Conservation (phyloP, 441 rosid species). For the Arabidopsis lyrata region DNA sequence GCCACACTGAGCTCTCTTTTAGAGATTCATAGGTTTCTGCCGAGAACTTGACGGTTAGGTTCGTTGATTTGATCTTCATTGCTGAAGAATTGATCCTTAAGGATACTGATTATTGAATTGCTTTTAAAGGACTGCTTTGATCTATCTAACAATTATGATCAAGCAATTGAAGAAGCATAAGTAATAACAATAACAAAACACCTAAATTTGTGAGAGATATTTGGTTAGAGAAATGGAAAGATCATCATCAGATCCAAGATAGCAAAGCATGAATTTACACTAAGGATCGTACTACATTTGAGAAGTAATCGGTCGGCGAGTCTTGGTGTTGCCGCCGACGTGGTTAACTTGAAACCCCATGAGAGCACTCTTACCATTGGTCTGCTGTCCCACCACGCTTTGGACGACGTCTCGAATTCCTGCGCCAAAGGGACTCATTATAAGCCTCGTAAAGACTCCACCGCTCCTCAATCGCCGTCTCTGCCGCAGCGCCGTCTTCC, state of each 20-base stretch:
- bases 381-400: conserved; percentile 96
- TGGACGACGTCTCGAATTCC: conserved; percentile 85
- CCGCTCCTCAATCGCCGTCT: conserved; percentile 43
- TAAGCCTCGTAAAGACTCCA: conserved; percentile 86
- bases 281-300: conserved; percentile 91
- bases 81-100: too few relatives aligned
- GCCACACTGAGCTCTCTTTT: too few relatives aligned
- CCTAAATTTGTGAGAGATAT: conserved; percentile 91
- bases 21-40: too few relatives aligned
- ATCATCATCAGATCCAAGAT: conserved; percentile 74
- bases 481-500: not conserved
- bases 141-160: not conserved
- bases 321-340: conserved; percentile 95
- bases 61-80: too few relatives aligned
- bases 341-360: conserved; percentile 99
- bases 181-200: conserved; percentile 1
- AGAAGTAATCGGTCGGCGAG: conserved; percentile 93
- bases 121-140: too few relatives aligned
- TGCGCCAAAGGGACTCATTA: conserved; percentile 90
- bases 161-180: conserved; percentile 2
- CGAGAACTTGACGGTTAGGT: too few relatives aligned
- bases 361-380: conserved; percentile 93
- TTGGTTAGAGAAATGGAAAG: conserved; percentile 57
- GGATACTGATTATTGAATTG: too few relatives aligned
- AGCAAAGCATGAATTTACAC: conserved; percentile 71